phyloP scores from a whole-genome alignment of 176 grass and related monocot genomes.

The Aegilops sharonensis region DNA sequence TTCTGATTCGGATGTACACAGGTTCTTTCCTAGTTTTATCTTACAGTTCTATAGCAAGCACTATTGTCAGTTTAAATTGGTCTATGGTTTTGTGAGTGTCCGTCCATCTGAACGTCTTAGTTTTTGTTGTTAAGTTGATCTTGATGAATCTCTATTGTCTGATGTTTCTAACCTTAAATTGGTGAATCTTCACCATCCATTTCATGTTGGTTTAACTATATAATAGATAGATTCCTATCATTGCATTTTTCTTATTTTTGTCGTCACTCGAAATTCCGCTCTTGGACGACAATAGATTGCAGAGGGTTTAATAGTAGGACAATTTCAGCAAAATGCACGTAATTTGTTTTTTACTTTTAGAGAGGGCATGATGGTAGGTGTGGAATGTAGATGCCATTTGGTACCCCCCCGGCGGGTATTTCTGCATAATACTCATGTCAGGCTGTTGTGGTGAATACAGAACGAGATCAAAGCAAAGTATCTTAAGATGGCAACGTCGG shows the following conservation, averaged over 20 bases:
- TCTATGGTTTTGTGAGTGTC: background rate
- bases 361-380: background rate
- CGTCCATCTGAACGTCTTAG: background rate
- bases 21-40: background rate
- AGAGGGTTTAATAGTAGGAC: background rate
- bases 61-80: background rate
- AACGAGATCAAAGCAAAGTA: slow-evolving; percentile 47
- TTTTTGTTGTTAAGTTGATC: too few species aligned
- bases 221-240: background rate
- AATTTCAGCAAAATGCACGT: background rate
- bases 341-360: background rate
- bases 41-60: background rate
- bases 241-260: background rate
- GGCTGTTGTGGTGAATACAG: slow-evolving; percentile 15
- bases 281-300: background rate
- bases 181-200: background rate
- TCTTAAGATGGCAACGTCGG: slow-evolving; percentile 52
- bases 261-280: background rate
- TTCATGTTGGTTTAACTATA: background rate
- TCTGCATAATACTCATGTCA: background rate
- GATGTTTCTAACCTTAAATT: too few species aligned
- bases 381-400: background rate
- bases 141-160: too few species aligned
- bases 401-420: background rate
- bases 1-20: background rate